Evolutionary conservation across 176 grass and related monocot species (phyloP), one percentile per base, ranked within the genome.

Genomic region (Triticum dicoccoides): DNA sequence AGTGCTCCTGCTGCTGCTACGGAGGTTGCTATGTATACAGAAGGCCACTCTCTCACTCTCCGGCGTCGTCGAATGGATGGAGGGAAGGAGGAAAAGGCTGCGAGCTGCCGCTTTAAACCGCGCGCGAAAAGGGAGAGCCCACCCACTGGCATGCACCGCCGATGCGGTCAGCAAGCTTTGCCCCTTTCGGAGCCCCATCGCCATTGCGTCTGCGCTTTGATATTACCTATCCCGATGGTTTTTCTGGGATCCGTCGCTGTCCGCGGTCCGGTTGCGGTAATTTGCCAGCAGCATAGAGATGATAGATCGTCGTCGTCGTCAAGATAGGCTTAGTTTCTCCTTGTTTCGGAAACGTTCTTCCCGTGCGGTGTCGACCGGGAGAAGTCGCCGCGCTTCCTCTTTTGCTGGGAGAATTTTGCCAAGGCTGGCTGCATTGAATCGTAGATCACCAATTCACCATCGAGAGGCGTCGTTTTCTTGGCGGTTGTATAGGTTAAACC

Each of bases 201-300:
- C 68, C 24, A 38, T 87, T 87, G 89, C 89, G 89, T 91, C 67
- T 52, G 11, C 82, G 42, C 51, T 73, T 65, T 21, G 65, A 20
- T 71, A 51, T 77, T 82, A 71, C 11, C 11, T 1, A 81, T 81
- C 82, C 23, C 21, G 82, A 21, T 75, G 77, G 39, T 77, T 20
- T 76, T 88, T 70, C n/a, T 11, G 69, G 47, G 21, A 64, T 62
- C 2, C 27, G 64, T 61, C 86, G 23, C 3, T 81, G 38, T 64
- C 85, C 29, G 81, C n/a, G 3, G 14, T 29, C 33, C 76, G 29
- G 30, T 63, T 82, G 51, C 27, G 81, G 80, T 84, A 54, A 20
- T 67, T 74, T 73, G 29, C 51, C n/a, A 68, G 41, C 64, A 34
- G 45, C 45, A 49, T 47, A 47, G 45, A 27, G 27, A 12, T 35